Evolutionary conservation across 2,329 filamentous ascomycete species (phyloP), one percentile per base, ranked within the genome.

Genomic region (Colletotrichum salicis): DNA sequence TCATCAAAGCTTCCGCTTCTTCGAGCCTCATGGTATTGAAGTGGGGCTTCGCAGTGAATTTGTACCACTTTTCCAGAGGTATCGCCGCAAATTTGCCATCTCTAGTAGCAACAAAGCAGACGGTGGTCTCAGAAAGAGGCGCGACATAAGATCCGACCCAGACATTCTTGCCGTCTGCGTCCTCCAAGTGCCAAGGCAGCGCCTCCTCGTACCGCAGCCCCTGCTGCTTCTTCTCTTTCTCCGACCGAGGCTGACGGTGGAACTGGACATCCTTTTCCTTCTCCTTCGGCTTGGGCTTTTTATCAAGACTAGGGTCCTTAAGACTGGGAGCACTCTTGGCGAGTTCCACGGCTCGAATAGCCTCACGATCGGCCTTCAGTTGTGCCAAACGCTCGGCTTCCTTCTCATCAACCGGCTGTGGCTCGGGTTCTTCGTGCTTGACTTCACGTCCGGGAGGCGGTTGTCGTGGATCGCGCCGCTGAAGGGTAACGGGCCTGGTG

Each of bases 61-160:
- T 93, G 84, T 99, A 99, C 92, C 94, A 98, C 78, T 98, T 97
- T 82, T 99, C 96, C 22, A 98, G 84, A 0, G 97, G 97, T 3
- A 97, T 87, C 90, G 98, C 93, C 70, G 92, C 91, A 79, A 97
- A 96, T 60, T 88, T 90, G 2, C 87, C 86, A 11, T 90, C 88
- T 48, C 91, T 88, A 41, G 94, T 92, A 7, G 73, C 71, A 55
- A 94, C 88, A 51, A 96, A 88, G 65, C 97, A 92, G 75, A 97
- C 92, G 62, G 95, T 94, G 63, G 94, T 91, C 77, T 96, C 92
- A 0, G 96, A 97, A 48, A 98, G 87, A 22, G 95, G 94, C 31
- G 93, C 93, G 77, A 98, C 93, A 76, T 98, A 98, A 68, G 92
- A 93, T 56, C 95, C 96, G 41, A 96, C 92, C 94, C 95, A 98